These are phyloP conservation scores for Vaccinium darrowii DNA, from an alignment of 148 eudicot species.

Conservation along the genomic window DNA sequence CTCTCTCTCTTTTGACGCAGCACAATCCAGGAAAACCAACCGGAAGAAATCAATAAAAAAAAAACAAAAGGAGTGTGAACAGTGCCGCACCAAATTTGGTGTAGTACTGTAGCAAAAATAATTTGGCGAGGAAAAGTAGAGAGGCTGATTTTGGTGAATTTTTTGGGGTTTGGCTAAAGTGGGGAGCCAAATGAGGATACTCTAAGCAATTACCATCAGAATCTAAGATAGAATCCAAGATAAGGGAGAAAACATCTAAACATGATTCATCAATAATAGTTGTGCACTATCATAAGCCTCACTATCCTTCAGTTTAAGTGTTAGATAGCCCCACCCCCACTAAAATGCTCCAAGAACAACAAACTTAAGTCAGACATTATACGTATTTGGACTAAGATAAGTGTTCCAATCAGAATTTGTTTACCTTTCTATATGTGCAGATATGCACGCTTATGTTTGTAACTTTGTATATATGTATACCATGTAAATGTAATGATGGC, in stretches of 20 bases:
- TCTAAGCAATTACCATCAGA: background rate
- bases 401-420: background rate
- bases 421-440: background rate
- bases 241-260: background rate
- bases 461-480: background rate
- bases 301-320: background rate
- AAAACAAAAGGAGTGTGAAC: too few relatives aligned
- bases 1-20: too few relatives aligned
- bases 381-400: background rate
- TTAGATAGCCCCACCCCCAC: background rate
- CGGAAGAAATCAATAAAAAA: too few relatives aligned
- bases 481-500: background rate
- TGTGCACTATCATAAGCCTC: background rate
- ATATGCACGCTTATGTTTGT: background rate
- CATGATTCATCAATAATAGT: background rate
- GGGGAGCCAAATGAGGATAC: too few relatives aligned
- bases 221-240: background rate
- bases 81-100: too few relatives aligned
- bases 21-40: too few relatives aligned
- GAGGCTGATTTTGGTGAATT: too few relatives aligned
- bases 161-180: too few relatives aligned
- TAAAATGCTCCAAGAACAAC: background rate
- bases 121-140: too few relatives aligned
- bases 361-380: background rate
- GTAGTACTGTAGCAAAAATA: too few relatives aligned